Conservation (phyloP, 768 basidiomycete genomes). For the Kwoniella dendrophila region DNA sequence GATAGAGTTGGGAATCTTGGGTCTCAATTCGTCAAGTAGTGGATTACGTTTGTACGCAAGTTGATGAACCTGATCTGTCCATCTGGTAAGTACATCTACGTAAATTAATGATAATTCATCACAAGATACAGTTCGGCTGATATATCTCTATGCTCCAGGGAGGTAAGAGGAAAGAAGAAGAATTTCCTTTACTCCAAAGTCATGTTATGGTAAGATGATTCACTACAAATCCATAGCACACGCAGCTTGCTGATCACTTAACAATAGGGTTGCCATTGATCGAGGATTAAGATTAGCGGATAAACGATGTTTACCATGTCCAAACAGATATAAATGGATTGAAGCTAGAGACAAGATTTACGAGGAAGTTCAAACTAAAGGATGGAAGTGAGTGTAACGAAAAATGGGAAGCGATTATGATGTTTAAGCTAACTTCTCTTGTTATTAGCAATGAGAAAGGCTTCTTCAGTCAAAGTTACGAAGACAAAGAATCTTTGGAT, state of each 20-base stretch:
- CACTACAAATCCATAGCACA: not conserved
- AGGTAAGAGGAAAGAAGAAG: constrained; percentile 80
- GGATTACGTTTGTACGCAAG: constrained; percentile 68
- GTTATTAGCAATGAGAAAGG: constrained; percentile 54
- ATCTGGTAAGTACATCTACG: constrained; percentile 45
- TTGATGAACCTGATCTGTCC: constrained; percentile 76
- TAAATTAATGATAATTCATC: not conserved
- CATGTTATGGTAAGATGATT: constrained; percentile 75
- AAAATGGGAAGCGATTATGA: not conserved
- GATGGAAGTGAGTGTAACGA: constrained; percentile 72
- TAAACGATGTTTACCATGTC: constrained; percentile 81
- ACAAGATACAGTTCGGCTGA: not conserved
- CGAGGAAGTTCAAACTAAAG: constrained; percentile 88
- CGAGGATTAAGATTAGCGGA: constrained; percentile 92
- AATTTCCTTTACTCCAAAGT: constrained; percentile 94
- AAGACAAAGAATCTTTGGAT: constrained; percentile 73
- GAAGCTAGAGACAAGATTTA: constrained; percentile 78
- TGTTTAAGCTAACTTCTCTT: not conserved
- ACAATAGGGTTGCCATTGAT: constrained; percentile 84
- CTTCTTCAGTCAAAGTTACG: constrained; percentile 86
- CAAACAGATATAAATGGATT: constrained; percentile 65
- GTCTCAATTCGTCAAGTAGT: constrained; percentile 56
- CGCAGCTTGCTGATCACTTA: not conserved
- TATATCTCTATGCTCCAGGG: constrained; percentile 63
- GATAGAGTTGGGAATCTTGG: constrained; percentile 56